Conservation (phyloP, 768 basidiomycete species). For the button mushroom (Agaricus bisporus) region DNA sequence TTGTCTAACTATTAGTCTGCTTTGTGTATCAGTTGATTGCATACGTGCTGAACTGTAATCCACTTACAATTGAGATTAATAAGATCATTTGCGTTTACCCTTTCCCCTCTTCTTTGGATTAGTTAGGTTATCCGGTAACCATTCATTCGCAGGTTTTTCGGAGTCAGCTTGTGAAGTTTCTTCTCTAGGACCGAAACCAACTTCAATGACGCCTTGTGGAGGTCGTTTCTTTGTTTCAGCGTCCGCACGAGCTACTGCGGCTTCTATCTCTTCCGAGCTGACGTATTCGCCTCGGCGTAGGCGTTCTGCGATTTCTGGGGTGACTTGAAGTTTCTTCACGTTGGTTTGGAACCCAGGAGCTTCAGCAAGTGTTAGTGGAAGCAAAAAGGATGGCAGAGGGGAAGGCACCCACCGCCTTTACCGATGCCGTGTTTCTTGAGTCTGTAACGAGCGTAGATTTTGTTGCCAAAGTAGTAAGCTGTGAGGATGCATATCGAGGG, state of each 20-base stretch:
- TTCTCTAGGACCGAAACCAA: slow-evolving; percentile 17
- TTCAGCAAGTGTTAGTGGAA: slow-evolving; percentile 14
- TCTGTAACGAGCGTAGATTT: slow-evolving; percentile 42
- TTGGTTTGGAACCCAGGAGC: slow-evolving; percentile 53
- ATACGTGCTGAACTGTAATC: neutral
- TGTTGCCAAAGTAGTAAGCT: slow-evolving; percentile 40
- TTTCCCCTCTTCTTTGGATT: slow-evolving; percentile 37
- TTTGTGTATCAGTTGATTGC: neutral
- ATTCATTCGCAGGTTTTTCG: slow-evolving; percentile 36
- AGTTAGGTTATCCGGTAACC: slow-evolving; percentile 43
- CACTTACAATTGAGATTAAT: neutral
- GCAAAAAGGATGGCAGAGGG: neutral
- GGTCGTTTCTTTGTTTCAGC: slow-evolving; percentile 14
- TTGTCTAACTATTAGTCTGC: no score
- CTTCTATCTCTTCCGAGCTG: slow-evolving; percentile 45
- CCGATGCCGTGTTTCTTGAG: slow-evolving; percentile 46
- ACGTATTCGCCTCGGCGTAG: slow-evolving; percentile 47
- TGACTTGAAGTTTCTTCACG: slow-evolving; percentile 42
- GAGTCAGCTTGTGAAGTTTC: neutral
- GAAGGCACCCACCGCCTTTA: slow-evolving; percentile 39
- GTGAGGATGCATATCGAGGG: slow-evolving; percentile 39
- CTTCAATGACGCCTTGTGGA: slow-evolving; percentile 19
- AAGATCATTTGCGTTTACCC: slow-evolving; percentile 24
- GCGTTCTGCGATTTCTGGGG: slow-evolving; percentile 50
- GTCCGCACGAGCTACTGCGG: slow-evolving; percentile 37